phyloP scores from a whole-genome alignment of 2,329 filamentous ascomycete genomes.

The Cordyceps tenuipes region DNA sequence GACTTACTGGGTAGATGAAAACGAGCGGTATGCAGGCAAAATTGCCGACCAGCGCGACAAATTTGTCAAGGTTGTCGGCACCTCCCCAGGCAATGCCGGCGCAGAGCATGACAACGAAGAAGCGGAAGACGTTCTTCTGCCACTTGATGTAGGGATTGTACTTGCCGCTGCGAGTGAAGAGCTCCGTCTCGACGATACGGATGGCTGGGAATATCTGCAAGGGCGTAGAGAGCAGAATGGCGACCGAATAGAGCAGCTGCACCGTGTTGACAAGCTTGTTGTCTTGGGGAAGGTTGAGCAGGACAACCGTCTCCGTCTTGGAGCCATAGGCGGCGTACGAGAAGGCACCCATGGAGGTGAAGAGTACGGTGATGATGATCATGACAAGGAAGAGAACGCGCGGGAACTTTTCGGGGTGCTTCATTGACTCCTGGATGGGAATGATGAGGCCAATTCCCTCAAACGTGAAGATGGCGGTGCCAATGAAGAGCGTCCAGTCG shows the following conservation, averaged over 20 bases:
- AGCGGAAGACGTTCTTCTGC: conserved; percentile 97
- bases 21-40: conserved; percentile 97
- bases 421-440: conserved; percentile 97
- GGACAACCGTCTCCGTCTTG: conserved; percentile 89
- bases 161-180: conserved; percentile 91
- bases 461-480: conserved; percentile 97
- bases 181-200: conserved; percentile 86
- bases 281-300: conserved; percentile 93
- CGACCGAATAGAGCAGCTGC: conserved; percentile 93
- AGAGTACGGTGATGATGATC: conserved; percentile 88
- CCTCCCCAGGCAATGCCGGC: conserved; percentile 85
- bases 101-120: conserved; percentile 82
- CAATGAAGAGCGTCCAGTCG: conserved; percentile 96
- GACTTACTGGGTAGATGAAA: conserved; percentile 89
- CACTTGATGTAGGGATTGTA: conserved; percentile 99
- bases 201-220: conserved; percentile 97
- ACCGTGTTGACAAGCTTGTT: conserved; percentile 91
- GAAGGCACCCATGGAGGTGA: conserved; percentile 82
- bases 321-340: conserved; percentile 96
- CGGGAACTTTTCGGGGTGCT: conserved; percentile 81
- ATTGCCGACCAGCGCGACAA: conserved; percentile 90
- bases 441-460: conserved; percentile 97
- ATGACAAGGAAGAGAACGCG: conserved; percentile 82
- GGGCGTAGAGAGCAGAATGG: conserved; percentile 92
- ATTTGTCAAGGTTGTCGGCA: conserved; percentile 91